Evolutionary conservation across 371 early-diverging fungal genomes (phyloP).

Genomic region (Mortierella sp.): DNA sequence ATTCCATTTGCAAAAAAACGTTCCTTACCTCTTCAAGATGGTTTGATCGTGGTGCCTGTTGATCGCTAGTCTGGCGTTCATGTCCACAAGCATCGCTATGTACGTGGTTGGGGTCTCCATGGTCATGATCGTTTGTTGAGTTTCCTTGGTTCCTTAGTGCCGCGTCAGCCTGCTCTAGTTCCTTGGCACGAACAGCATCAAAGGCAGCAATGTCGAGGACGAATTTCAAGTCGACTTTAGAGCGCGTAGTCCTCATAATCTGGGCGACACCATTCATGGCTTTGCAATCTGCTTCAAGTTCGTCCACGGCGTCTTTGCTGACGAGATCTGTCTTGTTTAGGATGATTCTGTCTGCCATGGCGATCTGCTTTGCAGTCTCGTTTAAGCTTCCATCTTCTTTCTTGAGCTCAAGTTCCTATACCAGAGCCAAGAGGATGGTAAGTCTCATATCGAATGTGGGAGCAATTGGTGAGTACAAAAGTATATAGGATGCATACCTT

Average conservation of each 20-base stretch:
- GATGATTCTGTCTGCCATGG: conserved; percentile 94
- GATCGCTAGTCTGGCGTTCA: conserved; percentile 59
- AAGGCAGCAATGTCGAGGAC: conserved; percentile 44
- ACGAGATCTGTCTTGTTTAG: conserved; percentile 96
- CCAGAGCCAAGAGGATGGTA: neutral
- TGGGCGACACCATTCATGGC: conserved; percentile 76
- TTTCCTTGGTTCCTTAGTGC: conserved; percentile 21
- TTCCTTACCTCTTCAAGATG: conserved; percentile 41
- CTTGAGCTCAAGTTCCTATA: conserved; percentile 38
- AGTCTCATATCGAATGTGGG: neutral
- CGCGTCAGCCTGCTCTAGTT: conserved; percentile 41
- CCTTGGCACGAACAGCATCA: conserved; percentile 47
- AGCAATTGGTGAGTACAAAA: conserved; percentile 66
- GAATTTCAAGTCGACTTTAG: conserved; percentile 60
- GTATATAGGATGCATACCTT: conserved; percentile 58
- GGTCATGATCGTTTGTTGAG: neutral
- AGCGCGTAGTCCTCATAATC: conserved; percentile 66
- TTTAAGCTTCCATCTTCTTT: conserved; percentile 57
- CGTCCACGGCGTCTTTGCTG: conserved; percentile 57
- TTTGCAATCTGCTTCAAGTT: conserved; percentile 65
- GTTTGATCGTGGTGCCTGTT: conserved; percentile 3
- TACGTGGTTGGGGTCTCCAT: conserved; percentile 33
- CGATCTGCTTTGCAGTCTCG: conserved; percentile 85
- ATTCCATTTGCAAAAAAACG: neutral
- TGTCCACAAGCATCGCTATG: conserved; percentile 63